Base-by-base conservation (phyloP, 2,329 filamentous ascomycete species). In the Neofusicoccum ribis region DNA sequence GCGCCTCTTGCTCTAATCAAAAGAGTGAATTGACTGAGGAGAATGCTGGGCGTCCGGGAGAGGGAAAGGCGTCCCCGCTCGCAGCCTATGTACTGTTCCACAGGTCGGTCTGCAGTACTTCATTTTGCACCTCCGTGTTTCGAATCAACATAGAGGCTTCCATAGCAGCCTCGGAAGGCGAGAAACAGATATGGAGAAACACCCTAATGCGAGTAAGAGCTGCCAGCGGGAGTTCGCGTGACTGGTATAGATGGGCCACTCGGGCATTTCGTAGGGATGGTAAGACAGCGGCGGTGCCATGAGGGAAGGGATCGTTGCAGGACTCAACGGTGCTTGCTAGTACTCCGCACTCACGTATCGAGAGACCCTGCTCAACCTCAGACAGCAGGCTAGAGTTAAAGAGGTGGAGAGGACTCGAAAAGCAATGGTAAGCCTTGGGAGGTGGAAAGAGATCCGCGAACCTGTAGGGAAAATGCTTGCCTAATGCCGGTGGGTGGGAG, bases 331-430 rank as follows among this genome's bases (percentile, higher is more conserved):
- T 46, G 12, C 3, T 20, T 27, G 37, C 11, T 59, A 14, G 41
- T 12, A 12, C 37, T 7, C 8, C n/a, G 27, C 27, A 31, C 15
- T 36, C 6, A 6, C 15, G 27, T 23, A 36, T 17, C 36, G 27
- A 23, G 49, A 51, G 23, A 3, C 11, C 9, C 9, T 46, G 54
- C 14, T 59, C 8, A 59, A 59, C 41, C 41, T 46, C 41, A 17
- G 27, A 59, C 54, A 34, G 54, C 39, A 59, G 54, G 15, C 54
- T 17, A 15, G 34, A 59, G 54, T 59, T 23, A 59, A 59, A 59
- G 39, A 59, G 54, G 23, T 46, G 54, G 23, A 51, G 36, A 59
- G 54, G 41, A 46, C 39, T 23, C 31, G 54, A 46, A 59, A 46
- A 59, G 54, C 41, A 46, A 59, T 59, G 41, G 23, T 36, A 12